Conservation (phyloP, 352 stramenopile genomes). For the Blastocystis sp. region DNA sequence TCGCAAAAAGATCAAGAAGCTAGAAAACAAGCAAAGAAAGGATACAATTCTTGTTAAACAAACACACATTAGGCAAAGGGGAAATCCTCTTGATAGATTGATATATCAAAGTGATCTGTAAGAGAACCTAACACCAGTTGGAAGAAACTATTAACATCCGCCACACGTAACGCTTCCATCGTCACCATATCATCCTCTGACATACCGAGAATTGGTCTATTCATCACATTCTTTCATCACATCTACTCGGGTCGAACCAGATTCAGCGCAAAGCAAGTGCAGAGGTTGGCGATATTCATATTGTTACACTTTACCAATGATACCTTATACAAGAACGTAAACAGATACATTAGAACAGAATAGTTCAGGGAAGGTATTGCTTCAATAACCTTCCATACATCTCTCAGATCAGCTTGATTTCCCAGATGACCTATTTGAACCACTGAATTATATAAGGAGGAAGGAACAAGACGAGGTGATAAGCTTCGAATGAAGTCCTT, state of each 20-base stretch:
- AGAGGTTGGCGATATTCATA: background rate
- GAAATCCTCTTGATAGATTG: conserved; percentile 33
- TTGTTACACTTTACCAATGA: conserved; percentile 22
- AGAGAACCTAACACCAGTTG: background rate
- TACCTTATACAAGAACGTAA: conserved; percentile 19
- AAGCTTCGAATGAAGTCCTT: conserved; percentile 8
- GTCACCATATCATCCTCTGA: background rate
- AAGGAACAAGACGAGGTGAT: background rate
- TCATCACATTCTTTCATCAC: background rate
- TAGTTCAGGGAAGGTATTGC: background rate
- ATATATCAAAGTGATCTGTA: conserved; percentile 40
- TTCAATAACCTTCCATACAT: conserved; percentile 22
- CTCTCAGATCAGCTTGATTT: background rate
- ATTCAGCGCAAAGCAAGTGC: background rate
- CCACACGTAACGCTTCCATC: background rate
- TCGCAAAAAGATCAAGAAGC: background rate
- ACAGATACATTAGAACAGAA: conserved; percentile 6
- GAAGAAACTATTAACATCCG: background rate
- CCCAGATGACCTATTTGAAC: background rate
- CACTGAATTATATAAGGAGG: background rate
- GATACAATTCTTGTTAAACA: background rate
- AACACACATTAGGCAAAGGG: conserved; percentile 53
- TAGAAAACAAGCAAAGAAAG: background rate
- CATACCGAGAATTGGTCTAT: background rate
- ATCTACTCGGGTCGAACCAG: background rate